Base-by-base conservation (phyloP, 352 stramenopile species). In the Pythium phragmitis region DNA sequence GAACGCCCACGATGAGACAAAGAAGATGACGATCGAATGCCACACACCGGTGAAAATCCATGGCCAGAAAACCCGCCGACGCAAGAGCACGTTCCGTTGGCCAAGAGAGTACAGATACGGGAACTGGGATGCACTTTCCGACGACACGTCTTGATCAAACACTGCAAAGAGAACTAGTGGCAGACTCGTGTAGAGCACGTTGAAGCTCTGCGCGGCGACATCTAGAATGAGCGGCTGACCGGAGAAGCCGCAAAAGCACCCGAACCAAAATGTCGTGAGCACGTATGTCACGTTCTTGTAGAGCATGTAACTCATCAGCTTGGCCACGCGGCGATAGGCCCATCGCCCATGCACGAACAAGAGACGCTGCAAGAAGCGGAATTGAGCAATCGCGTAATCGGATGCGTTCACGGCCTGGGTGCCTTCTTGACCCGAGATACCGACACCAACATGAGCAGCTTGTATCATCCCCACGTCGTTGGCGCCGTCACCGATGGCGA, bases 391-490 rank as follows among this genome's bases (percentile, higher is more conserved):
- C 2, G 89, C 89, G 68, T 98, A 98, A 70, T 98, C 94, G 23
- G 82, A 88, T 3, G 94, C 86, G 63, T 98, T 98, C 13, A 98
- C 93, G 8, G 96, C 88, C 66, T 98, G 95, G 7, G 89, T 80
- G 53, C 94, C 94, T 74, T 98, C 94, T 60, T 96, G 87, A 0
- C 94, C 94, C 23, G 79, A 94, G 53, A 98, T 97, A 7, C 92
- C 94, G 17, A 98, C 88, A 46, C 92, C 93, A 53, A 98, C 85
- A 63, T 98, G 87, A 3, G 88, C 91, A 14, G 86, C 76, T 68
- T 98, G 90, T 41, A 98, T 98, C 96, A 98, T 98, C 33, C 85
- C 89, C 7, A 98, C 96, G 59, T 98, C 95, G 75, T 98, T 98
- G n/a, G 93, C 95, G 52, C 95, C 95, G 70, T 98, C 95, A n/a